These are phyloP conservation scores for Obba rivulosa DNA, from an alignment of 768 basidiomycete species.

Conservation along the genomic window DNA sequence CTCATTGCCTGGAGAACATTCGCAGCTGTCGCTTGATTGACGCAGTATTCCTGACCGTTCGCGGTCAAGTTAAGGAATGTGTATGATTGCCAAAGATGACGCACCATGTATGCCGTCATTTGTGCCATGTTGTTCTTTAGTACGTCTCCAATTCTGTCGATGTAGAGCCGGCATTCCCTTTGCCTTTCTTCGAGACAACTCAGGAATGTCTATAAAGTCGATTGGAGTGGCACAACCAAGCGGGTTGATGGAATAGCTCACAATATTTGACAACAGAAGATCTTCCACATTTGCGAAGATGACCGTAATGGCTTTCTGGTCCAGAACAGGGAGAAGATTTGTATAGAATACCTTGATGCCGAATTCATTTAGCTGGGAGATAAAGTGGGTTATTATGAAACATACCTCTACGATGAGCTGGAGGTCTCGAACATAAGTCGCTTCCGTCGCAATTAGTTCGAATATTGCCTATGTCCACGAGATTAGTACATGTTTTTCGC, in stretches of 20 bases:
- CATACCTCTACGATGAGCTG: conserved; percentile 88
- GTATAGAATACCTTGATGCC: conserved; percentile 74
- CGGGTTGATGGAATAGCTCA: conserved; percentile 26
- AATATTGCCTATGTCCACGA: conserved; percentile 68
- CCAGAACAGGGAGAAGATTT: conserved; percentile 64
- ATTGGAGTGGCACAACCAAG: background rate
- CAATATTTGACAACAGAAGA: conserved; percentile 83
- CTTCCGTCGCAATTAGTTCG: conserved; percentile 89
- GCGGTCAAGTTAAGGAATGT: background rate
- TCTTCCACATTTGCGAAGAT: conserved; percentile 95
- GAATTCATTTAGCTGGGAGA: background rate
- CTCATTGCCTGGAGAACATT: conserved; percentile 71
- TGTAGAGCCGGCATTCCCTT: conserved; percentile 84
- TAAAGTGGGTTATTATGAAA: background rate
- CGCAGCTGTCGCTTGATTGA: conserved; percentile 78
- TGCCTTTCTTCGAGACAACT: conserved; percentile 90
- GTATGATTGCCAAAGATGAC: conserved; percentile 13
- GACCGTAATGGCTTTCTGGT: conserved; percentile 69
- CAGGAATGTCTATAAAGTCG: conserved; percentile 56
- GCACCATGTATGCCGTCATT: conserved; percentile 77
- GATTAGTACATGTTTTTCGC: background rate
- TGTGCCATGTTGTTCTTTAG: conserved; percentile 67
- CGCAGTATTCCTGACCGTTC: conserved; percentile 69
- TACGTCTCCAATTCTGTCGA: conserved; percentile 86
- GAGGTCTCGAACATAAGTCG: conserved; percentile 83